A percentile compares a stretch with the other conserved stretches of the same genome.
Evolutionary conservation across 2,329 filamentous ascomycete genomes (phyloP).

Genomic region (Sporothrix luriei): DNA sequence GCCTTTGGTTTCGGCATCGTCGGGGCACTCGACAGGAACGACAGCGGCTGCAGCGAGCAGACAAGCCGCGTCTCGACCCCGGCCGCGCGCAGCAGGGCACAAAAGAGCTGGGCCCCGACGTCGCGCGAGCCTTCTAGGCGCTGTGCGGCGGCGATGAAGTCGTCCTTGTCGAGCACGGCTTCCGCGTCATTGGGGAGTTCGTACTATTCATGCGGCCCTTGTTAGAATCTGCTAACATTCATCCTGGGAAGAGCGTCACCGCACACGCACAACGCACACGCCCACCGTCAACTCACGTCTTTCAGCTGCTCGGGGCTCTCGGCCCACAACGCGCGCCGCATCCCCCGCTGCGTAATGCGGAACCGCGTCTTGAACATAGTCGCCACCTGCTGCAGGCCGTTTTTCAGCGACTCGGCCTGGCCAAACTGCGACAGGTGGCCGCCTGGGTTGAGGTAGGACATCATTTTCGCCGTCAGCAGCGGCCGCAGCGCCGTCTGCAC

Average conservation of each 20-base stretch:
- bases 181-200: slow-evolving; percentile 66
- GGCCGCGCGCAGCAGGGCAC: slow-evolving; percentile 78
- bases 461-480: slow-evolving; percentile 66
- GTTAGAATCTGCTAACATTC: neutral
- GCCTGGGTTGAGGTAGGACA: slow-evolving; percentile 69
- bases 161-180: slow-evolving; percentile 65
- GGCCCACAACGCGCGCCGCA: slow-evolving; percentile 74
- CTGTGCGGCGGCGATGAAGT: slow-evolving; percentile 72
- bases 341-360: slow-evolving; percentile 68
- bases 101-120: slow-evolving; percentile 86
- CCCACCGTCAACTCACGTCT: slow-evolving; percentile 48
- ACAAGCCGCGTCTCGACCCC: slow-evolving; percentile 81
- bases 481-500: slow-evolving; percentile 68
- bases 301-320: slow-evolving; percentile 64
- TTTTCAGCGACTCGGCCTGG: slow-evolving; percentile 73
- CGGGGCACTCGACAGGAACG: slow-evolving; percentile 62
- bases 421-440: slow-evolving; percentile 69
- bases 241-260: no score
- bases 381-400: slow-evolving; percentile 71
- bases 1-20: slow-evolving; percentile 49
- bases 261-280: no score
- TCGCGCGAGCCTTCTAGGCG: slow-evolving; percentile 80
- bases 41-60: slow-evolving; percentile 83
- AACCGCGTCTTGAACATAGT: slow-evolving; percentile 71
- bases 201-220: slow-evolving; percentile 46